phyloP scores from a whole-genome alignment of 1,284 basidiomycete species.

The Puccinia horiana region DNA sequence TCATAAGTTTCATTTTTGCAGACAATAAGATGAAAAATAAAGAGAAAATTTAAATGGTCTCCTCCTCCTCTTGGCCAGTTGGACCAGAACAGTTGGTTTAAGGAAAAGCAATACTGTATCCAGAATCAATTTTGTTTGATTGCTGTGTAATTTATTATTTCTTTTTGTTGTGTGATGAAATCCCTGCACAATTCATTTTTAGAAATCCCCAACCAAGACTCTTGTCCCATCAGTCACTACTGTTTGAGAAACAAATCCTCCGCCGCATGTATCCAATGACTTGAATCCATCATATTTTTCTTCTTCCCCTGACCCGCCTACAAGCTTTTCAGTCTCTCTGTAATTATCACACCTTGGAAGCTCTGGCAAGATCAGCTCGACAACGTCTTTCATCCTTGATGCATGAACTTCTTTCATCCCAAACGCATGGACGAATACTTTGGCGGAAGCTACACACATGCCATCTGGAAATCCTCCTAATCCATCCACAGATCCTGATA shows the following conservation, averaged over 20 bases:
- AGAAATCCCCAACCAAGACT: conserved; percentile 31
- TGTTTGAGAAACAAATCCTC: conserved; percentile 41
- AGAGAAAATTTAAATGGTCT: too few species aligned
- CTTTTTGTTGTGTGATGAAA: too few species aligned
- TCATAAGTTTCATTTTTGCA: too few species aligned
- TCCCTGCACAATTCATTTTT: conserved; percentile 23
- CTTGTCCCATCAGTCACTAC: conserved; percentile 18
- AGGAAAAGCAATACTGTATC: too few species aligned
- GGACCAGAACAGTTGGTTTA: too few species aligned
- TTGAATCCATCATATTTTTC: conserved; percentile 12
- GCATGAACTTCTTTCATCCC: not conserved
- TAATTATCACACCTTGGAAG: too few species aligned
- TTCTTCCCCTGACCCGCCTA: not conserved
- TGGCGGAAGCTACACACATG: conserved; percentile 38
- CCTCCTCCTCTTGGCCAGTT: too few species aligned
- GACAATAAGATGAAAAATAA: too few species aligned
- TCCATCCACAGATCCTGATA: conserved; percentile 34
- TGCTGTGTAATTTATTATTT: too few species aligned
- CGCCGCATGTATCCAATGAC: conserved; percentile 40
- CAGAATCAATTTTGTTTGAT: too few species aligned
- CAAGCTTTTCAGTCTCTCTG: not conserved
- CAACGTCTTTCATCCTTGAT: too few species aligned
- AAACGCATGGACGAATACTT: conserved; percentile 39
- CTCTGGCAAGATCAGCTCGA: too few species aligned
- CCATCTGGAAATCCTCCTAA: conserved; percentile 30